phyloP scores from a whole-genome alignment of 805 yeast species.

The Lipomyces spencermartinsiae region DNA sequence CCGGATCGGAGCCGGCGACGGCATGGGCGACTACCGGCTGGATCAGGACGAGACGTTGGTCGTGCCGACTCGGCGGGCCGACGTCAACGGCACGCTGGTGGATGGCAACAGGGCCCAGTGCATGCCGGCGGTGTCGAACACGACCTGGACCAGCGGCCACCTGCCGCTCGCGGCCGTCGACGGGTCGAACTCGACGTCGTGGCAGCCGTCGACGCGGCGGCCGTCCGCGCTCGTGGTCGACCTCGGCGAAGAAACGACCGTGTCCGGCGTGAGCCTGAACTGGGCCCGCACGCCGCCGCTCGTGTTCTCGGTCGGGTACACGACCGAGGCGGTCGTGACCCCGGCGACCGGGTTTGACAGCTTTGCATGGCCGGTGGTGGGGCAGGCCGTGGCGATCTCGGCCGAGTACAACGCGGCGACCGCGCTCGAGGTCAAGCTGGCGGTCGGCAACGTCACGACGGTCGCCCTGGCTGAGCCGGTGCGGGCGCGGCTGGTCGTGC shows the following conservation, averaged over 20 bases:
- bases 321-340: conserved; percentile 43
- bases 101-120: conserved; percentile 64
- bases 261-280: conserved; percentile 51
- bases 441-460: conserved; percentile 58
- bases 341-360: conserved; percentile 63
- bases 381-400: conserved; percentile 53
- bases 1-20: conserved; percentile 54
- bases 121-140: conserved; percentile 51
- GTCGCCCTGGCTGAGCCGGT: conserved; percentile 45
- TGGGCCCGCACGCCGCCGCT: conserved; percentile 33
- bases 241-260: conserved; percentile 51
- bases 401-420: conserved; percentile 56
- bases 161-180: conserved; percentile 62
- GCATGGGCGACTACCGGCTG: conserved; percentile 48
- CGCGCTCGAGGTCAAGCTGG: conserved; percentile 49
- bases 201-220: conserved; percentile 62
- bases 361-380: conserved; percentile 48
- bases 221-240: conserved; percentile 63
- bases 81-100: conserved; percentile 46
- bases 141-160: conserved; percentile 71
- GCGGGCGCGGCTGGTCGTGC: conserved; percentile 56
- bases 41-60: conserved; percentile 53
- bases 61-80: conserved; percentile 62
- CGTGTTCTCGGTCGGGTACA: conserved; percentile 26
- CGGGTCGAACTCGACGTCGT: conserved; percentile 69